Evolutionary conservation across 2,329 filamentous ascomycete genomes (phyloP).

Genomic region (Lachnellula arida): DNA sequence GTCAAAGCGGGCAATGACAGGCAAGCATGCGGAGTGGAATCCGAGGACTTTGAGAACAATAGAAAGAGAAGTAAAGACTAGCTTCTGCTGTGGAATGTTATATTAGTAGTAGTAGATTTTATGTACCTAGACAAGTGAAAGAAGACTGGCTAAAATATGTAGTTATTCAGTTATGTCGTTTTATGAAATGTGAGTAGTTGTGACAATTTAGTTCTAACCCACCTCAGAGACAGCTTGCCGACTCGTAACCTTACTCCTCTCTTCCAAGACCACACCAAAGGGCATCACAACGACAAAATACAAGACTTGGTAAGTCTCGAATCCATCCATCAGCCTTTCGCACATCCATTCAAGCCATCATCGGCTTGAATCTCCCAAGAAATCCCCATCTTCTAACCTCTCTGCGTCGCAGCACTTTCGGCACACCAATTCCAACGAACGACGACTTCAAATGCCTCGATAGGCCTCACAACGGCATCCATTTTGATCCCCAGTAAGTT

Average conservation of each 20-base stretch:
- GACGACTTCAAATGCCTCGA: conserved; percentile 31
- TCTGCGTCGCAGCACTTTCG: conserved; percentile 21
- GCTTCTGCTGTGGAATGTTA: conserved; percentile 2
- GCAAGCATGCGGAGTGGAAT: background rate
- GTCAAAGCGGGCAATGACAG: conserved; percentile 2
- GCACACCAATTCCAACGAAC: conserved; percentile 26
- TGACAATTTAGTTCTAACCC: too few species aligned
- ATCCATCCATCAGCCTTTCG: conserved; percentile 9
- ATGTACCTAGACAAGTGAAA: conserved; percentile 15
- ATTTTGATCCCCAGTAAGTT: conserved; percentile 31
- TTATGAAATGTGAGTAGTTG: too few species aligned
- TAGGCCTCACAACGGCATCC: conserved; percentile 30
- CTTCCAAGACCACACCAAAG: conserved; percentile 14
- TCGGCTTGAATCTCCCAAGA: conserved; percentile 8
- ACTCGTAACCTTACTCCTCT: conserved; percentile 15
- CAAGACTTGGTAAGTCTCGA: conserved; percentile 21
- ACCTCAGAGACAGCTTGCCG: conserved; percentile 6
- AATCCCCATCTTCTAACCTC: conserved; percentile 19
- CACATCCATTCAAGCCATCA: conserved; percentile 10
- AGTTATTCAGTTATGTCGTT: conserved; percentile 11
- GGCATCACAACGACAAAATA: conserved; percentile 19
- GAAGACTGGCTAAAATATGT: conserved; percentile 14
- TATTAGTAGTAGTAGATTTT: conserved; percentile 4
- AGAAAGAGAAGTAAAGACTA: background rate
- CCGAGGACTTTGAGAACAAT: conserved; percentile 5